Base-by-base conservation (phyloP, 176 grass and related monocot species). In the Tillandsia leiboldiana region DNA sequence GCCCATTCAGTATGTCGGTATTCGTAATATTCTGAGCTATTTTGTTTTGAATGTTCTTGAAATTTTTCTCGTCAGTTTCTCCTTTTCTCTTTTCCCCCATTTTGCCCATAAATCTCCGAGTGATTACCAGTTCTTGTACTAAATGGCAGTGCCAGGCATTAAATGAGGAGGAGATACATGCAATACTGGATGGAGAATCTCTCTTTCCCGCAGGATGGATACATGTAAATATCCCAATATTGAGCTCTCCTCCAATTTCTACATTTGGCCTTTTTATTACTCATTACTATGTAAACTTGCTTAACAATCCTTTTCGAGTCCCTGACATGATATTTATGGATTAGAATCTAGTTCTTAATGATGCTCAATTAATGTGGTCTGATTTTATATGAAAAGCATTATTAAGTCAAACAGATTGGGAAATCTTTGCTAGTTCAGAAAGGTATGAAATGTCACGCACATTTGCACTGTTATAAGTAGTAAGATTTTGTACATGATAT, bases 171-270 rank as follows among this genome's bases (percentile, higher is more conserved):
- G 94, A 93, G 70, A 93, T 99, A 80, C 87, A 93, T 70, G 89
- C 90, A 11, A 79, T 87, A 83, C 71, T 99, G 29, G 88, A 81
- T 33, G 87, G 84, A 75, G 87, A 88, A 14, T 99, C 94, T 63
- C 94, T 99, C 72, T 82, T 88, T 63, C 94, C 94, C 61, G 87
- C 81, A 52, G 94, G 94, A 64, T 99, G 94, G 94, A 99, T 99
- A 71, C 94, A 93, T 85, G 94, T 99, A 88, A 67, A 23, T 77
- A 76, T 64, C 72, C 65, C 3, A 50, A 57, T 29, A 17, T 33
- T 17, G 1, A 52, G 17, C 13, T 8, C 12, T 42, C 4, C 23
- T 73, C 6, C 53, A 63, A 42, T 42, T 42, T 75, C 2, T 42
- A 8, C 13, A 28, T 75, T 13, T 63, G n/a, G 2, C 29, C 1